Evolutionary conservation across 768 basidiomycete species (phyloP), one percentile per base, ranked within the genome.

Genomic region (Russula sp.): DNA sequence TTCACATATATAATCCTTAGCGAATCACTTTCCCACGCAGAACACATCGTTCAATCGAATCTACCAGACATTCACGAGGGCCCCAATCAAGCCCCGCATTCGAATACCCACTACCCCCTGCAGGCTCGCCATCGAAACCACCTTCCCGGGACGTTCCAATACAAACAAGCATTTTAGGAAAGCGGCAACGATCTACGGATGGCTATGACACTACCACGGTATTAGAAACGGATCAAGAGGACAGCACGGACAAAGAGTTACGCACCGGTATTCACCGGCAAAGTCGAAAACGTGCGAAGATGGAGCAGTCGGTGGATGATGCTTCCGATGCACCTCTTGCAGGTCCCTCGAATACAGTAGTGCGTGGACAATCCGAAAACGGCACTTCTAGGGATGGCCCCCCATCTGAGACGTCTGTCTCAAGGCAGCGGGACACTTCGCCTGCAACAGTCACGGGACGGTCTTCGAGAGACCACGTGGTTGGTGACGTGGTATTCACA

Each of bases 101-200:
- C 24, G 68, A 69, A 59, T 67, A 69, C 24, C 68, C 68, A 13
- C 56, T 62, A 11, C 66, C 66, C n/a, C 68, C 66, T 26, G 62
- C 68, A 20, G 54, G 58, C 24, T 69, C 66, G 3, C 67, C 67
- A 24, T 24, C 13, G 44, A 70, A 67, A 26, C 66, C 66, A 30
- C 63, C 64, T 28, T 63, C 51, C 20, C 68, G 70, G 20, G 71
- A 80, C 48, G 80, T 78, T 13, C 71, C 79, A 63, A 74, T 81
- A 4, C 77, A 79, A 49, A 20, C 48, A 14, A 80, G 75, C 24
- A 76, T 79, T 34, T 78, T 90, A 20, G 88, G 89, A n/a, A 90
- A 90, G 72, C 83, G 86, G 38, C 81, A 78, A 57, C 79, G 88
- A 65, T 83, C 84, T 66, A 77, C 82, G 2, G 74, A 77, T 10